A percentile compares a stretch with the other conserved stretches of the same genome.
These are phyloP conservation scores for Apodospora peruviana DNA, from an alignment of 495 filamentous ascomycete genomes.

Conservation along the genomic window DNA sequence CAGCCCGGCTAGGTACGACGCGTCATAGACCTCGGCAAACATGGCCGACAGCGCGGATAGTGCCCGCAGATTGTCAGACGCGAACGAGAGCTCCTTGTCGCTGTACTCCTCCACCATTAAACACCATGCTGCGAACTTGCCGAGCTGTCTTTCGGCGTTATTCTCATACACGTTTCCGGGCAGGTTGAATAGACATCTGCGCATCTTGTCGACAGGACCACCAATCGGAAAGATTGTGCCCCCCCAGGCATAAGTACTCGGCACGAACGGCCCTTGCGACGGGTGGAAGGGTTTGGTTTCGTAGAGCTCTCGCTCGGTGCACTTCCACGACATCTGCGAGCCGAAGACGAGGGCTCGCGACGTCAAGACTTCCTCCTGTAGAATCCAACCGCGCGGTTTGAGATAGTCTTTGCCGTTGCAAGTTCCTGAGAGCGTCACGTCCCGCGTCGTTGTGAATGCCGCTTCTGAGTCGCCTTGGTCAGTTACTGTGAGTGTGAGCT, in stretches of 20 bases:
- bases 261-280: too few relatives aligned
- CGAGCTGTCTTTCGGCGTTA: not conserved
- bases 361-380: constrained; percentile 18
- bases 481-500: not conserved
- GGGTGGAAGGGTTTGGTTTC: constrained; percentile 9
- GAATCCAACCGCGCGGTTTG: constrained; percentile 15
- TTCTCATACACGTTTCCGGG: not conserved
- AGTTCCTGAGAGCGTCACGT: not conserved
- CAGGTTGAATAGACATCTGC: not conserved
- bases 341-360: constrained; percentile 14
- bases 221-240: too few relatives aligned
- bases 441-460: not conserved
- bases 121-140: constrained; percentile 14
- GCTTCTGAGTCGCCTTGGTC: not conserved
- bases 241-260: too few relatives aligned
- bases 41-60: constrained; percentile 9
- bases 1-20: constrained; percentile 18
- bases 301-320: not conserved
- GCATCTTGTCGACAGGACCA: not conserved
- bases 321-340: constrained; percentile 16
- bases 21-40: constrained; percentile 3
- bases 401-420: constrained; percentile 3
- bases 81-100: constrained; percentile 8
- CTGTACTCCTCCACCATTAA: constrained; percentile 9
- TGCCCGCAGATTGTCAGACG: constrained; percentile 10